Base-by-base conservation (phyloP, 495 filamentous ascomycete species). In the Bombardia bombarda region DNA sequence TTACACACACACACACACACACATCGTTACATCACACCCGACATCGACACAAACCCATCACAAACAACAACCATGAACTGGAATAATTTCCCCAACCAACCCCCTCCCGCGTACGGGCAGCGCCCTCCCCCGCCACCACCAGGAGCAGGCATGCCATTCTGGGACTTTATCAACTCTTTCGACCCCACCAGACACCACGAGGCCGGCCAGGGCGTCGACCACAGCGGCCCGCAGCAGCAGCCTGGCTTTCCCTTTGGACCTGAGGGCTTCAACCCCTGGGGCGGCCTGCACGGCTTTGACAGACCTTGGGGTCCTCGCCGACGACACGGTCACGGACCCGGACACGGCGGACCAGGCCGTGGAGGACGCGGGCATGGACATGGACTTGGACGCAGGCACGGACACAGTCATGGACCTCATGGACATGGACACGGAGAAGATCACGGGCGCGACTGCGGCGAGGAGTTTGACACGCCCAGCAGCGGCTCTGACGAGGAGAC, bases 151-250 rank as follows among this genome's bases (percentile, higher is more conserved):
- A 9, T 13, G 19, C 51, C 51, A 40, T 56, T 62, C 21, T 57
- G 59, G 61, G 56, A 60, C 19, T 59, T 56, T 36, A 10, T 58
- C 41, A 49, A 56, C 23, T 52, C 52, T 8, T 47, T 51, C 26
- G 46, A 42, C 26, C 45, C 53, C 13, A 35, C 50, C 30, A 48
- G 31, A 16, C 14, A 23, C 22, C 32, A 23, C 28, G 42, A 38
- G 32, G 43, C 56, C 13, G 61, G 61, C n/a, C 40, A 25, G 21
- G 61, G 63, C 19, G 51, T 62, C 13, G 63, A 65, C 46, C 56
- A 62, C 38, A 39, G 56, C 38, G 50, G 28, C 13, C n/a, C n/a
- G n/a, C n/a, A n/a, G n/a, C n/a, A n/a, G n/a, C 26, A 28, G 24
- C 39, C 44, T n/a, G 57, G 53, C 20, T 58, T 60, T 49, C 40